Conservation (phyloP, 768 basidiomycete genomes). For the Daedaleopsis nitida region DNA sequence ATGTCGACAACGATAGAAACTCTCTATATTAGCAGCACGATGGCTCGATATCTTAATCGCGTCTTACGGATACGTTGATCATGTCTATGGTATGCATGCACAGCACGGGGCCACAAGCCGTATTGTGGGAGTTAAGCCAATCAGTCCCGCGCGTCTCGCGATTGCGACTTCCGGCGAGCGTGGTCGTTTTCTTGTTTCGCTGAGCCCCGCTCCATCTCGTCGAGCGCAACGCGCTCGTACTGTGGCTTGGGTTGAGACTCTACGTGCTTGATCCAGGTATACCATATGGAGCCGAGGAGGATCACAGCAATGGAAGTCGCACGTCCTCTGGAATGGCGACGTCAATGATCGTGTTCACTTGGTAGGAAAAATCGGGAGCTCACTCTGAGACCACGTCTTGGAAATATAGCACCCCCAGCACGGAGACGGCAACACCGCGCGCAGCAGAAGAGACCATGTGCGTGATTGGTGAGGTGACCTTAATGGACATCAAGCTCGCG, state of each 20-base stretch:
- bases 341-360: neutral
- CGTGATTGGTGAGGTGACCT: conserved; percentile 96
- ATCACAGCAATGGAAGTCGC: conserved; percentile 80
- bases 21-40: neutral
- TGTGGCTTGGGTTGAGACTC: conserved; percentile 52
- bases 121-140: neutral
- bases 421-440: conserved; percentile 88
- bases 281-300: conserved; percentile 78
- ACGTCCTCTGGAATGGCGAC: conserved; percentile 69
- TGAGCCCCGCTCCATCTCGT: conserved; percentile 60
- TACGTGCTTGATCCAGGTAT: conserved; percentile 85
- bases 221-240: conserved; percentile 67
- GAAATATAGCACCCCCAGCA: conserved; percentile 83
- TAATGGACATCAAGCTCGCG: conserved; percentile 91
- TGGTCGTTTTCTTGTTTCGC: neutral
- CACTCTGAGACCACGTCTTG: conserved; percentile 78
- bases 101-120: neutral
- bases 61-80: neutral
- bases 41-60: neutral
- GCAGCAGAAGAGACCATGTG: conserved; percentile 98
- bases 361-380: conserved; percentile 31
- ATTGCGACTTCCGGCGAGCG: conserved; percentile 8
- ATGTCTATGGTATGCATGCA: neutral
- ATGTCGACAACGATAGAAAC: neutral
- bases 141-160: conserved; percentile 13